Evolutionary conservation across 257 asterid genomes (phyloP), one percentile per base, ranked within the genome.

Genomic region (Jacaranda mimosifolia): DNA sequence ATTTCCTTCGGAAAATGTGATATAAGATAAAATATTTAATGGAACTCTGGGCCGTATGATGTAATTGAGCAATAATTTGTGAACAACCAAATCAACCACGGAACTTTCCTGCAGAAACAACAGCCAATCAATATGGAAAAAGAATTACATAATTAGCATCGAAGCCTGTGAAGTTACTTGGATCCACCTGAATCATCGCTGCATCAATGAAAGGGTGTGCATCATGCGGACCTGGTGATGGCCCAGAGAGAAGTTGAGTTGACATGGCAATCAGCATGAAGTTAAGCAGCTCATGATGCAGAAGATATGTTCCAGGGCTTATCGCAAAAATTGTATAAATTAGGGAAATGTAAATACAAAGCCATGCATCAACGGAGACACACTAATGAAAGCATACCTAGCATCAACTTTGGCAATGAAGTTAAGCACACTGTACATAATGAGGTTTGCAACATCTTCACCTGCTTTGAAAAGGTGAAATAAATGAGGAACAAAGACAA

Each of bases 231-330:
- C 98, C 97, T 5, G 97, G 95, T 64, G 98, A 88, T 48, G 98
- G 96, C 80, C 97, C 97, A 78, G 96, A 86, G 69, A 87, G 96
- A 85, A 96, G 97, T 85, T 96, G 99, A 63, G 97, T 93, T 67
- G 99, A 96, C 88, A 88, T 84, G 77, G 95, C 83, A 7, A 89
- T 85, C 74, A 91, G 83, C 81, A 92, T 72, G 89, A 96, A 96
- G 88, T 94, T 90, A 76, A 90, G 93, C 80, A 95, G 91, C 79
- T 95, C 97, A 9, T 85, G 90, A 79, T 95, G 98, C 78, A 95
- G 88, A 81, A 86, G 92, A 82, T 90, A 89, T 52, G 97, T 90
- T 81, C 75, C 82, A 82, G 91, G 77, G 71, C 99, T 95, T 75
- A 59, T 49, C 57, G 73, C 73, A 60, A 73, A 84, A 85, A 80